Evolutionary conservation across 164 flowering plant genomes (phyloP).

Genomic region (grape (Vitis vinifera)): ASM3070453v1 NC_081815.1:12017001-12017500

Average conservation of each 20-base stretch:
- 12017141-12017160: conserved; percentile 72
- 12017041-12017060: conserved; percentile 37
- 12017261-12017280: conserved; percentile 37
- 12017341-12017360: conserved; percentile 77
- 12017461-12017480: conserved; percentile 90
- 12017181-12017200: conserved; percentile 38
- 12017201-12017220: conserved; percentile 47
- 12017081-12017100: conserved; percentile 16
- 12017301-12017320: conserved; percentile 83
- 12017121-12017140: conserved; percentile 80
- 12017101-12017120: conserved; percentile 25
- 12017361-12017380: conserved; percentile 66
- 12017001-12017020: conserved; percentile 38
- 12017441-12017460: conserved; percentile 81
- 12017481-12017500: conserved; percentile 68
- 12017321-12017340: conserved; percentile 83
- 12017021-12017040: conserved; percentile 51
- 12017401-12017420: conserved; percentile 46
- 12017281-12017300: conserved; percentile 68
- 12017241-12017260: conserved; percentile 30
- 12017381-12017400: conserved; percentile 64
- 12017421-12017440: conserved; percentile 80
- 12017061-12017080: conserved; percentile 40
- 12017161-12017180: conserved; percentile 25
- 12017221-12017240: conserved; percentile 57